Conservation (phyloP, 2,329 filamentous ascomycete species). For the Colletotrichum chrysophilum region DNA sequence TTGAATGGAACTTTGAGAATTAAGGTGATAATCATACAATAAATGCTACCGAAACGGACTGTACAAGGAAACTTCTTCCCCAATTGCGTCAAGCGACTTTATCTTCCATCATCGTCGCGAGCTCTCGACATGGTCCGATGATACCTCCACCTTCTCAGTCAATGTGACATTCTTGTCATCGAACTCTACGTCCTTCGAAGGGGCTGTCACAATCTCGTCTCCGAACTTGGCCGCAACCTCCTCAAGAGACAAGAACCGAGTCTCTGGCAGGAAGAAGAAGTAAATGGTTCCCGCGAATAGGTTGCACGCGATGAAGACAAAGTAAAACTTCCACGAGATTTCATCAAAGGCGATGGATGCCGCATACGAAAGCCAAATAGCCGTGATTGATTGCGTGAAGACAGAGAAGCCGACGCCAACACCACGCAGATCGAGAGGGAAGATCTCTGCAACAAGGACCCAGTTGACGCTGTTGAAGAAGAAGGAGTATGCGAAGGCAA, state of each 20-base stretch:
- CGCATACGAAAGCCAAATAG: constrained; percentile 34
- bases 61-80: accelerated
- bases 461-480: constrained; percentile 38
- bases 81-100: accelerated
- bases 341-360: constrained; percentile 31
- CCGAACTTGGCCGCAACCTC: constrained; percentile 37
- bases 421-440: constrained; percentile 30
- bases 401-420: constrained; percentile 30
- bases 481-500: constrained; percentile 31
- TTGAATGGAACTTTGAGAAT: accelerated
- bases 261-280: constrained; percentile 39
- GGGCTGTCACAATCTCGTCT: constrained; percentile 24
- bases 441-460: constrained; percentile 33
- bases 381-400: constrained; percentile 31
- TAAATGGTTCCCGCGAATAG: constrained; percentile 33
- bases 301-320: constrained; percentile 36
- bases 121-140: not conserved
- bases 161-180: not conserved
- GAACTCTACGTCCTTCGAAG: not conserved
- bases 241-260: constrained; percentile 35
- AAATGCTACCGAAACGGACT: not conserved
- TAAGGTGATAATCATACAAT: accelerated
- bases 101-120: not conserved
- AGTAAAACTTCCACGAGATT: constrained; percentile 35
- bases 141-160: not conserved